Base-by-base conservation (phyloP, 768 basidiomycete species). In the Pleurotus giganteus region DNA sequence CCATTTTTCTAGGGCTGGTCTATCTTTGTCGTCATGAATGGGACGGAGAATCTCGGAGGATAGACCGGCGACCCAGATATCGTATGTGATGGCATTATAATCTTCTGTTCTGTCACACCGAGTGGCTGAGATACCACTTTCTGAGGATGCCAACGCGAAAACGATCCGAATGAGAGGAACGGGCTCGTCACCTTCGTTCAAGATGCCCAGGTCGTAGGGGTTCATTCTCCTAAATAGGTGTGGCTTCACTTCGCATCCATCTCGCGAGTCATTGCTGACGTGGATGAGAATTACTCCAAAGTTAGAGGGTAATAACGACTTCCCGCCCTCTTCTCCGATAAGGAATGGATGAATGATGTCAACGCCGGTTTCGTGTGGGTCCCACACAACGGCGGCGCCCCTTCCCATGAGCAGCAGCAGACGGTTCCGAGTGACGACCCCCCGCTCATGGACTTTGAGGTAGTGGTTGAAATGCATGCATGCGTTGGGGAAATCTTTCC, bases 381-480 rank as follows among this genome's bases (percentile, higher is more conserved):
- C 62, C 46, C 69, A 71, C 29, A 67, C 47, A 31, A 69, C 36
- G 13, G 64, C 69, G 4, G 63, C 68, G 23, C 68, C 64, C 17
- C 66, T 60, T 11, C 27, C 46, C 44, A 66, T 56, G 34, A 61
- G 47, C n/a, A 34, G 36, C 41, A 46, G 54, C n/a, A 69, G 60
- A 49, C 54, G 61, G 45, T 60, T n/a, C 36, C 41, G 41, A 50
- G 64, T 57, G 19, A 69, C 56, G 24, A 57, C 55, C n/a, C 46
- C 47, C 28, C 55, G 58, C 41, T 70, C 54, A 44, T 66, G 57
- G 11, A 66, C 63, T 47, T 67, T 66, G 60, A 72, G 57, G 36
- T 63, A 69, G 56, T 72, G 69, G 43, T 61, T 71, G 61, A 71
- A 72, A 55, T 69, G 61, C 37, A 69, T 59, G 9, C 42, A 32